Conservation (phyloP, 768 basidiomycete species). For the Russula sp. region DNA sequence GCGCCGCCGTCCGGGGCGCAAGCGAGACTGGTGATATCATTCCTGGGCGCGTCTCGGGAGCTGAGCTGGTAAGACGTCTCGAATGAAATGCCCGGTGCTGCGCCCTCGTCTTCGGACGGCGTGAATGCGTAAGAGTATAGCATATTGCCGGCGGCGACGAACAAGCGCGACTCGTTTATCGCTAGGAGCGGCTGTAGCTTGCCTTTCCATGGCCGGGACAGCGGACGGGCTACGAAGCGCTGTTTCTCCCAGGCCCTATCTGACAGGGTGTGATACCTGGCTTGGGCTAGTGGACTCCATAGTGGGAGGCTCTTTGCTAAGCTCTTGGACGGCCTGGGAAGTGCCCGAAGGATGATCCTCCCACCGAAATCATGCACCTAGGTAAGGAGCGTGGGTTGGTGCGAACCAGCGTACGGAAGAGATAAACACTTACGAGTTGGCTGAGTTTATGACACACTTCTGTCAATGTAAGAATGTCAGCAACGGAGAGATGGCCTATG, state of each 20-base stretch:
- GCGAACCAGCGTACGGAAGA: neutral
- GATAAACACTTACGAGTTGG: slow-evolving; percentile 8
- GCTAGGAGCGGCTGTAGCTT: slow-evolving; percentile 26
- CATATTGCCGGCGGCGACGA: slow-evolving; percentile 26
- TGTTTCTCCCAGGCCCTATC: slow-evolving; percentile 22
- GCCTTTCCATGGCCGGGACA: slow-evolving; percentile 23
- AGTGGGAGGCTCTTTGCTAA: slow-evolving; percentile 2
- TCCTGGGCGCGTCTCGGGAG: slow-evolving; percentile 28
- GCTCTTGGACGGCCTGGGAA: slow-evolving; percentile 16
- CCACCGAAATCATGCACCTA: slow-evolving; percentile 21
- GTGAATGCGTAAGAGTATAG: slow-evolving; percentile 25
- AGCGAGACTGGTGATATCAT: slow-evolving; percentile 50
- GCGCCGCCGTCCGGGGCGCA: slow-evolving; percentile 40
- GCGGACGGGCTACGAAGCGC: slow-evolving; percentile 22
- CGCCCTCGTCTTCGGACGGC: slow-evolving; percentile 18
- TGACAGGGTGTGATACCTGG: slow-evolving; percentile 20
- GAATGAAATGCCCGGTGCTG: slow-evolving; percentile 37
- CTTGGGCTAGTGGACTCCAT: slow-evolving; percentile 19
- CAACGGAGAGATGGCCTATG: slow-evolving; percentile 14
- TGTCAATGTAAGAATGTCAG: slow-evolving; percentile 16
- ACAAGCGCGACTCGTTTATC: slow-evolving; percentile 21
- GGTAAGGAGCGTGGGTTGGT: neutral
- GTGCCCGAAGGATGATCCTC: slow-evolving; percentile 3
- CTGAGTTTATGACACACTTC: slow-evolving; percentile 7
- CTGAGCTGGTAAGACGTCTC: slow-evolving; percentile 42